A percentile compares a stretch with the other conserved stretches of the same genome.
Evolutionary conservation across 139 green algal species (phyloP).

Genomic region (Chlorella sp.): DNA sequence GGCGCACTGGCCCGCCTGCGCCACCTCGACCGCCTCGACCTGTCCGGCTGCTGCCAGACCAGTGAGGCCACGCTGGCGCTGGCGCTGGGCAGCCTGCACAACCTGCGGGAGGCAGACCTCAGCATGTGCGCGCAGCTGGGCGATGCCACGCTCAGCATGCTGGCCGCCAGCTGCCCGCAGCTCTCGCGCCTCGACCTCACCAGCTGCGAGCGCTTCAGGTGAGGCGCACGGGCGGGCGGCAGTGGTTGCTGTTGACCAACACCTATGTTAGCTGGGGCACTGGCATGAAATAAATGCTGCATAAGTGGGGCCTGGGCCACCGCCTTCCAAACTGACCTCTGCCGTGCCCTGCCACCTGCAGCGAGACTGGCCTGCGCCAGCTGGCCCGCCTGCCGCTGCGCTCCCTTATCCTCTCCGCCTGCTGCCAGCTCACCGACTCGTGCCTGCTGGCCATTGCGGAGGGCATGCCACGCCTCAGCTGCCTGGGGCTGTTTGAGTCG

Average conservation of each 20-base stretch:
- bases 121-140: constrained; percentile 18
- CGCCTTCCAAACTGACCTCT: neutral
- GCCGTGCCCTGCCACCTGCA: constrained; percentile 5
- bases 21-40: neutral
- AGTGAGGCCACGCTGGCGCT: neutral
- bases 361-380: constrained; percentile 12
- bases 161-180: neutral
- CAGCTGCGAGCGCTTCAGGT: constrained; percentile 35
- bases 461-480: constrained; percentile 23
- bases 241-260: no score
- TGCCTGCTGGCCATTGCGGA: constrained; percentile 17
- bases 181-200: constrained; percentile 34
- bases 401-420: constrained; percentile 42
- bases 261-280: no score
- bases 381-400: constrained; percentile 1
- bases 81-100: neutral
- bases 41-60: neutral
- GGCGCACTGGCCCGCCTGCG: constrained; percentile 10
- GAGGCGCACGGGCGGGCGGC: neutral
- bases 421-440: constrained; percentile 45
- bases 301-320: no score
- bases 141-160: constrained; percentile 9
- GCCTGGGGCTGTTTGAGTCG: constrained; percentile 46
- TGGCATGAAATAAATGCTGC: no score
- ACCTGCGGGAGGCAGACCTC: neutral